Percentiles rank a stretch among this genome's conserved stretches.
These are phyloP conservation scores for Pilobolus umbonatus DNA, from an alignment of 192 early-diverging fungal genomes.

Conservation along the genomic window DNA sequence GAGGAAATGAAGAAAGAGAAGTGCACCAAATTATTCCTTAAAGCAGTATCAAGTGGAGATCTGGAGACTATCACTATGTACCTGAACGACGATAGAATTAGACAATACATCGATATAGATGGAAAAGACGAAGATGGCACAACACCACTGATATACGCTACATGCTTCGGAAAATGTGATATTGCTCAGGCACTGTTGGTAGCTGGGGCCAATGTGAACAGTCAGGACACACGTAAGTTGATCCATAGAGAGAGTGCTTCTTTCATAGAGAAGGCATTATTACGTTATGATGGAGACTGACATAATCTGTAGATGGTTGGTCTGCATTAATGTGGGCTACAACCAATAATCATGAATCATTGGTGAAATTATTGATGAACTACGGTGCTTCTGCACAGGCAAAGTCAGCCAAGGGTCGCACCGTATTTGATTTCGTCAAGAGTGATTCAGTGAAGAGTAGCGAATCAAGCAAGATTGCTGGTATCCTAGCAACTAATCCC, in stretches of 20 bases:
- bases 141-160: slow-evolving; percentile 82
- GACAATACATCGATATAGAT: slow-evolving; percentile 70
- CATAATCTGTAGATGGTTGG: slow-evolving; percentile 61
- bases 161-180: slow-evolving; percentile 79
- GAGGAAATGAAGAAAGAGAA: slow-evolving; percentile 41
- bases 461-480: slow-evolving; percentile 52
- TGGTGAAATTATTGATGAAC: slow-evolving; percentile 73
- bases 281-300: background rate
- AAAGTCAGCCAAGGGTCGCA: slow-evolving; percentile 69
- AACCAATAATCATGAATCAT: slow-evolving; percentile 72
- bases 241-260: too few species aligned
- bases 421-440: slow-evolving; percentile 72
- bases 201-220: slow-evolving; percentile 73
- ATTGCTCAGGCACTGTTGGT: slow-evolving; percentile 68
- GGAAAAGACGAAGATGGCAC: slow-evolving; percentile 82
- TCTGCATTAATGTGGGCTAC: slow-evolving; percentile 91
- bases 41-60: slow-evolving; percentile 74
- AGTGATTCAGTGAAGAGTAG: slow-evolving; percentile 46
- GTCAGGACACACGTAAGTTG: slow-evolving; percentile 51
- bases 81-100: slow-evolving; percentile 33
- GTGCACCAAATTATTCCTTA: slow-evolving; percentile 61
- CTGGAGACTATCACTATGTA: slow-evolving; percentile 54
- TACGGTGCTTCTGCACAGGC: slow-evolving; percentile 66
- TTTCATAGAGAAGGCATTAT: too few species aligned
- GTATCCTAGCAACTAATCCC: slow-evolving; percentile 37